Evolutionary conservation across 1,139 yeast genomes (phyloP).

Genomic region (Nakaseomyces uthaithaninus): DNA sequence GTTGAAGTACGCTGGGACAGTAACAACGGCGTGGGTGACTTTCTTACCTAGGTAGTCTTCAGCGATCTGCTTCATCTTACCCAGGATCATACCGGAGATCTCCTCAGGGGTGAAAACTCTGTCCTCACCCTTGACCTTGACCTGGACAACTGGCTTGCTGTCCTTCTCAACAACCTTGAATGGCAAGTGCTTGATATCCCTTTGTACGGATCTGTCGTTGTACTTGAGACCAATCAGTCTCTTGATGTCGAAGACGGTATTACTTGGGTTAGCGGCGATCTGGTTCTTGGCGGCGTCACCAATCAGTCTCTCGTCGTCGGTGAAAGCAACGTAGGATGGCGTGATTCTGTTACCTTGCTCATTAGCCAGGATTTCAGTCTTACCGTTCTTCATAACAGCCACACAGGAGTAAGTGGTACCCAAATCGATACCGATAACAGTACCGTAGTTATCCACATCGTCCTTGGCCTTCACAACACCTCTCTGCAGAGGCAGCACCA

Average conservation of each 20-base stretch:
- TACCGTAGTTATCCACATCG: conserved; percentile 56
- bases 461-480: conserved; percentile 29
- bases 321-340: conserved; percentile 83
- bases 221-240: conserved; percentile 78
- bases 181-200: conserved; percentile 77
- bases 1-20: conserved; percentile 94
- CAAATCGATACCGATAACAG: conserved; percentile 67
- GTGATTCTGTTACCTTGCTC: conserved; percentile 96
- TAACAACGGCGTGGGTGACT: conserved; percentile 90
- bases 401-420: conserved; percentile 93
- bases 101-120: conserved; percentile 73
- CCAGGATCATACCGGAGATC: conserved; percentile 83
- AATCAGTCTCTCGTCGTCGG: conserved; percentile 76
- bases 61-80: conserved; percentile 89
- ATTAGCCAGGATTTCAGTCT: conserved; percentile 86
- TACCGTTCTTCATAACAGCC: conserved; percentile 86
- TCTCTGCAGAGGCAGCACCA: conserved; percentile 50
- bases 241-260: conserved; percentile 80
- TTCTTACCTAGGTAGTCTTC: conserved; percentile 84
- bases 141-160: conserved; percentile 76
- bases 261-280: conserved; percentile 71
- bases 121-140: conserved; percentile 52
- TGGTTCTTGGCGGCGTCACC: conserved; percentile 96
- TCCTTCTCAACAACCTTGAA: conserved; percentile 57
- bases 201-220: conserved; percentile 68